Evolutionary conservation across 768 basidiomycete genomes (phyloP).

Genomic region (Rhodotorula graminis): DNA sequence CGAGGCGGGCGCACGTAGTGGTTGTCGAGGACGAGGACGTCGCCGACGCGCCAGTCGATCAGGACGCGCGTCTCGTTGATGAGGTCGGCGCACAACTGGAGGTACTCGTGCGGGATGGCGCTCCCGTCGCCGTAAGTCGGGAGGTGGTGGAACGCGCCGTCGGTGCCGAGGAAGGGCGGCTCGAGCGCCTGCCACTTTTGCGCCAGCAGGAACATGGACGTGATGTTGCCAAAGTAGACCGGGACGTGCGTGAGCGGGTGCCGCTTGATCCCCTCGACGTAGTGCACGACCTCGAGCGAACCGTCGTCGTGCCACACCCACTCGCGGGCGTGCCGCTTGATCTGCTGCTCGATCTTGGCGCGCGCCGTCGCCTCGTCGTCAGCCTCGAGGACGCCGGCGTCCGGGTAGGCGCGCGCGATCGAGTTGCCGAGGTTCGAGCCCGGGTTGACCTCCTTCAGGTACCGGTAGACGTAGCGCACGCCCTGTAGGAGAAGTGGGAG

Average conservation of each 20-base stretch:
- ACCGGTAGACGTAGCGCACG: constrained; percentile 7
- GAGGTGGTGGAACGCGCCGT: constrained; percentile 14
- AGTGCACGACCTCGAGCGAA: background rate
- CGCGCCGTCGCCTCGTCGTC: constrained; percentile 13
- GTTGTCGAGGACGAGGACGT: constrained; percentile 22
- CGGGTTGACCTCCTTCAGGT: constrained; percentile 3
- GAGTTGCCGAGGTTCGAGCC: constrained; percentile 17
- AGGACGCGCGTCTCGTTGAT: constrained; percentile 5
- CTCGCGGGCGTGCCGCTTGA: constrained; percentile 7
- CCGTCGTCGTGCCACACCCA: constrained; percentile 25
- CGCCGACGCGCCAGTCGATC: constrained; percentile 17
- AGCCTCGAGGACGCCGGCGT: background rate
- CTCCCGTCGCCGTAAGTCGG: constrained; percentile 23
- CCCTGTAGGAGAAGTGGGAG: background rate
- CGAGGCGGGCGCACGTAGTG: constrained; percentile 6
- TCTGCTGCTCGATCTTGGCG: constrained; percentile 10
- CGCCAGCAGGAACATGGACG: background rate
- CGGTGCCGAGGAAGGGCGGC: constrained; percentile 6
- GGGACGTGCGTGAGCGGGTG: background rate
- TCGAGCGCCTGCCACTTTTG: constrained; percentile 12
- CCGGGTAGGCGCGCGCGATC: constrained; percentile 4
- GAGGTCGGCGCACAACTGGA: constrained; percentile 1
- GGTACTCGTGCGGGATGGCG: constrained; percentile 9
- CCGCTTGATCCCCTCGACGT: constrained; percentile 1
- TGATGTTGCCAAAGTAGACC: constrained; percentile 18